These are phyloP conservation scores for Coemansia sp. DNA, from an alignment of 192 early-diverging fungal genomes.

Conservation along the genomic window DNA sequence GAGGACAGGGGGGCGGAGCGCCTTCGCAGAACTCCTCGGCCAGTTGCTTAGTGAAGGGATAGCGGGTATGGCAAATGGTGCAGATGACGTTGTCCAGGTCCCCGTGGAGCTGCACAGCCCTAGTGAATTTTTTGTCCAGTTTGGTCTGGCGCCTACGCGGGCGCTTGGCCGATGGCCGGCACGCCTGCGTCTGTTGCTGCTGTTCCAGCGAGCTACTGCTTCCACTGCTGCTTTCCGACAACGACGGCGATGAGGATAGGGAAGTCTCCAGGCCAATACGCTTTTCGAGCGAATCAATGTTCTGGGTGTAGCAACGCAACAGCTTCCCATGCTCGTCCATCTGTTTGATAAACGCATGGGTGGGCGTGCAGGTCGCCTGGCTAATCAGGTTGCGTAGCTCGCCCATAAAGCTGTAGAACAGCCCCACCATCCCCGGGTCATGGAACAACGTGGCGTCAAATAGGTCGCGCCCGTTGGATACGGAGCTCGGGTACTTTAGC, in stretches of 20 bases:
- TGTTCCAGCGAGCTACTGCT: background rate
- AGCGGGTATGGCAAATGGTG: constrained; percentile 70
- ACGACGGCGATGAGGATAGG: no score
- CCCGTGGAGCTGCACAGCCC: constrained; percentile 91
- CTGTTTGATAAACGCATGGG: constrained; percentile 79
- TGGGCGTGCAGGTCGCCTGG: constrained; percentile 69
- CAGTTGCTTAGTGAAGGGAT: constrained; percentile 57
- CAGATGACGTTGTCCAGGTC: constrained; percentile 81
- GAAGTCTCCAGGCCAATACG: constrained; percentile 60
- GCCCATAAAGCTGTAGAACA: constrained; percentile 73
- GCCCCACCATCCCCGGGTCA: constrained; percentile 54
- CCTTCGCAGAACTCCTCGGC: constrained; percentile 64
- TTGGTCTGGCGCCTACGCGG: constrained; percentile 18
- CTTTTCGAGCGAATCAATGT: constrained; percentile 91
- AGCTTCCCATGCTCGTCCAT: constrained; percentile 72
- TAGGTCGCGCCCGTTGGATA: constrained; percentile 76
- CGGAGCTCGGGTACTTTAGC: constrained; percentile 67
- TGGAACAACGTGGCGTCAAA: constrained; percentile 90
- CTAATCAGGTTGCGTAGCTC: constrained; percentile 70
- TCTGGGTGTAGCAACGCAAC: constrained; percentile 91
- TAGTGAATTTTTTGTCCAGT: constrained; percentile 51
- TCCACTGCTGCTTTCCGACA: background rate
- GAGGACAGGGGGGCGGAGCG: constrained; percentile 57
- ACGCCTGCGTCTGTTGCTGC: background rate
- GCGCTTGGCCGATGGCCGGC: background rate